Base-by-base conservation (phyloP, 2,329 filamentous ascomycete species). In the Sporothrix curviconia region DNA sequence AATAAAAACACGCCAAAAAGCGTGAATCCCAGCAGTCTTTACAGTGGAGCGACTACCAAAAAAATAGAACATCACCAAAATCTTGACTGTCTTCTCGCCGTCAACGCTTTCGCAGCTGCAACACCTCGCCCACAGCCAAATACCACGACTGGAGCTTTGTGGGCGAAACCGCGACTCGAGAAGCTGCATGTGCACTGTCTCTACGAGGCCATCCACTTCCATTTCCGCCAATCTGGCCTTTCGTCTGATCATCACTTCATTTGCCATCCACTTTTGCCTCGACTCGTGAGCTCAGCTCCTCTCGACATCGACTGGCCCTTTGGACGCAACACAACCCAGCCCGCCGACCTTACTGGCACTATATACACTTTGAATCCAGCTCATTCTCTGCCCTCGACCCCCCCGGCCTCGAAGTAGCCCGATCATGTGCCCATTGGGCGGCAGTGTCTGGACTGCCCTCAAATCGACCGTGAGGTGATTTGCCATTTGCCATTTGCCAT, bases 381-480 rank as follows among this genome's bases (percentile, higher is more conserved):
- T n/a, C n/a, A n/a, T n/a, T n/a, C n/a, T n/a, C n/a, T n/a, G n/a
- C 12, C 8, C 9, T 12, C 19, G n/a, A 6, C n/a, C 8, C n/a
- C 15, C 24, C 15, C 24, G 14, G n/a, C 15, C 28, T n/a, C 22
- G 9, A 28, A 14, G 14, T 46, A 25, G 4, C 52, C 22, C 47
- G 56, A 58, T 36, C 34, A 58, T 58, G 56, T 54, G 56, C 50
- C 56, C 25, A 49, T 54, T 36, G 50, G 56, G 56, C 44, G 56
- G 50, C 50, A 28, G 50, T 32, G 28, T 40, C 28, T 34, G 22
- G n/a, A 17, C 34, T 37, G 28, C 44, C 42, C 25, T 34, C 50
- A 28, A 34, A 19, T 8, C 55, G 44, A 56, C 22, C 36, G 55
- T 56, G 44, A 56, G n/a, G n/a, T n/a, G n/a, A n/a, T n/a, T n/a